Conservation (phyloP, 805 yeast genomes). For the Monosporozyma yasuniensis region DNA sequence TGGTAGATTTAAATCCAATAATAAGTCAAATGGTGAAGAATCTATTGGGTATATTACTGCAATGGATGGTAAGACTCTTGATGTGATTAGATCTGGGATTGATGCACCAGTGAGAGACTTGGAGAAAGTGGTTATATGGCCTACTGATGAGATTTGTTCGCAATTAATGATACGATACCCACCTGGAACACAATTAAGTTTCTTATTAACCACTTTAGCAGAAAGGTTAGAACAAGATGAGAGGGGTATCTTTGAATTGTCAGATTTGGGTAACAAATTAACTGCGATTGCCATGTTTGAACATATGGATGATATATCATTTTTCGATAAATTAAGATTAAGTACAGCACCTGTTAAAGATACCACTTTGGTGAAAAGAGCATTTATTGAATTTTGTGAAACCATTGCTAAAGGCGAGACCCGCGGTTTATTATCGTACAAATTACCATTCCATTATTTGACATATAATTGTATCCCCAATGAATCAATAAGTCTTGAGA, state of each 20-base stretch:
- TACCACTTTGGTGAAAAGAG: slow-evolving; percentile 31
- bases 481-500: slow-evolving; percentile 22
- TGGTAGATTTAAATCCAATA: slow-evolving; percentile 52
- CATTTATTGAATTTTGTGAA: slow-evolving; percentile 39
- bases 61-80: slow-evolving; percentile 36
- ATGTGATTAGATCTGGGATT: slow-evolving; percentile 40
- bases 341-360: slow-evolving; percentile 55
- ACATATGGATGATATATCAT: slow-evolving; percentile 34
- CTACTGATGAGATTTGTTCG: slow-evolving; percentile 63
- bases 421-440: slow-evolving; percentile 47
- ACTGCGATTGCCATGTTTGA: slow-evolving; percentile 39
- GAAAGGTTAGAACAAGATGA: slow-evolving; percentile 14
- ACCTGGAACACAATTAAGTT: slow-evolving; percentile 36
- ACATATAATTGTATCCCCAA: slow-evolving; percentile 22
- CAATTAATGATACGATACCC: slow-evolving; percentile 56
- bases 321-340: slow-evolving; percentile 49
- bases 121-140: slow-evolving; percentile 65
- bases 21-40: slow-evolving; percentile 7
- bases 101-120: slow-evolving; percentile 44
- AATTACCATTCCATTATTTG: slow-evolving; percentile 25
- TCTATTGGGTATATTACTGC: slow-evolving; percentile 49
- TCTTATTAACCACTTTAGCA: slow-evolving; percentile 43
- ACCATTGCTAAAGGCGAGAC: slow-evolving; percentile 50
- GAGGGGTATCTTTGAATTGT: slow-evolving; percentile 18
- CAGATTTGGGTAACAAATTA: slow-evolving; percentile 27